phyloP scores from a whole-genome alignment of 768 basidiomycete species.

The Hygrophoropsis aurantiaca region DNA sequence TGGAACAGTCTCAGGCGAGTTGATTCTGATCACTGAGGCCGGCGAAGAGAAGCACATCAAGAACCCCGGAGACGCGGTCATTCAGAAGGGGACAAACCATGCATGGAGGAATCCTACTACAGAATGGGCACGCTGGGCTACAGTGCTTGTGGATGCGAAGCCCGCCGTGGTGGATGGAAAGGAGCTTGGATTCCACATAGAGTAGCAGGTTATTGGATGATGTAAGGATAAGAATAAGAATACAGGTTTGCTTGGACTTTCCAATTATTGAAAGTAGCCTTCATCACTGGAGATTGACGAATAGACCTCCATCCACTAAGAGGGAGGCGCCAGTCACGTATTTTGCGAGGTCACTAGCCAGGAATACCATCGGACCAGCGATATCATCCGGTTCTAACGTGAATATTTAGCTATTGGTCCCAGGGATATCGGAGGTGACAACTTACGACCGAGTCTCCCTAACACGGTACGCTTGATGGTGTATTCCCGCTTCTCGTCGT shows the following conservation, averaged over 20 bases:
- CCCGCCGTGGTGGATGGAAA: conserved; percentile 49
- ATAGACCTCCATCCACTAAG: conserved; percentile 71
- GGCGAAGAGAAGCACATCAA: conserved; percentile 52
- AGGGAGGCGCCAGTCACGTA: conserved; percentile 69
- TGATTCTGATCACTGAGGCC: conserved; percentile 57
- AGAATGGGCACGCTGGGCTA: conserved; percentile 51
- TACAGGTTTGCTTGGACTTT: neutral
- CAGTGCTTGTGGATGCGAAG: conserved; percentile 53
- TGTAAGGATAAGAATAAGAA: neutral
- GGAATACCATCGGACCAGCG: conserved; percentile 72
- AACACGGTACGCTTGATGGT: conserved; percentile 67
- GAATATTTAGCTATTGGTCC: neutral
- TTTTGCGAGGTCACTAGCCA: conserved; percentile 68
- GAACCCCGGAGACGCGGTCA: conserved; percentile 54
- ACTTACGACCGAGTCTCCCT: conserved; percentile 62
- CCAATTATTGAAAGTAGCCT: neutral
- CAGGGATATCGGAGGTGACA: too few relatives aligned
- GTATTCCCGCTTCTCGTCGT: conserved; percentile 54
- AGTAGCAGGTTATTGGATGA: neutral
- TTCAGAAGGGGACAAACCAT: conserved; percentile 60
- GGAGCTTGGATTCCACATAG: conserved; percentile 28
- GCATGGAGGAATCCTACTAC: conserved; percentile 57
- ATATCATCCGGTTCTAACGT: conserved; percentile 67
- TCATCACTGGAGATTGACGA: conserved; percentile 67
- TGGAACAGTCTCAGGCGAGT: conserved; percentile 49